Base-by-base conservation (phyloP, 305 asterid species). In the Solanum hybrid region DNA sequence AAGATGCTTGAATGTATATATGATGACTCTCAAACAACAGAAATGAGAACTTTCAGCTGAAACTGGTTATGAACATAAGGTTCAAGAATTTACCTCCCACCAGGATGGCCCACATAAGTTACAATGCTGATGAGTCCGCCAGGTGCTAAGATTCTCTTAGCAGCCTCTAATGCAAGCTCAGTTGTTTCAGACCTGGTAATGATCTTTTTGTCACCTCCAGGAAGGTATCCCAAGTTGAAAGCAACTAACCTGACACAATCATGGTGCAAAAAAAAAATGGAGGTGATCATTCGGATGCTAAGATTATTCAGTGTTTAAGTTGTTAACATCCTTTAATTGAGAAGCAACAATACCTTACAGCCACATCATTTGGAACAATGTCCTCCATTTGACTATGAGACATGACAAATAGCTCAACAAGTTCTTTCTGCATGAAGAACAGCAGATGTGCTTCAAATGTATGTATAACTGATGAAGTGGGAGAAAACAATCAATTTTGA, bases 221-320 rank as follows among this genome's bases (percentile, higher is more conserved):
- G 99, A 88, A 96, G 96, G 93, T 96, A 97, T 8, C 99, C 99
- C 96, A 97, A 91, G 93, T 96, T 95, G 98, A 97, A 97, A 37
- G 96, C 99, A 45, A 95, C 99, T 90, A 97, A 92, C 93, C 99
- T 97, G 88, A 86, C 91, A 34, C 87, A 64, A 69, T 5, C 35
- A 79, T 24, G 24, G 66, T 14, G 69, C 29, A 31, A 78, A 64
- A 10, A 42, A 4, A 24, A 10, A 22, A 0, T 80, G 38, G 27
- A 81, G 10, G 10, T 42, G 81, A 87, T 36, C 90, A 71, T 85
- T 73, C 66, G 11, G 51, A 85, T 10, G 89, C 69, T 76, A 85
- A 75, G 73, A 36, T 35, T 4, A 75, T 12, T 73, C 35, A 89
- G 69, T 4, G 11, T 24, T 84, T 24, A 35, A 69, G 22, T 17